Conservation (phyloP, 306 rosid genomes). For the Vachellia collinsii region DNA sequence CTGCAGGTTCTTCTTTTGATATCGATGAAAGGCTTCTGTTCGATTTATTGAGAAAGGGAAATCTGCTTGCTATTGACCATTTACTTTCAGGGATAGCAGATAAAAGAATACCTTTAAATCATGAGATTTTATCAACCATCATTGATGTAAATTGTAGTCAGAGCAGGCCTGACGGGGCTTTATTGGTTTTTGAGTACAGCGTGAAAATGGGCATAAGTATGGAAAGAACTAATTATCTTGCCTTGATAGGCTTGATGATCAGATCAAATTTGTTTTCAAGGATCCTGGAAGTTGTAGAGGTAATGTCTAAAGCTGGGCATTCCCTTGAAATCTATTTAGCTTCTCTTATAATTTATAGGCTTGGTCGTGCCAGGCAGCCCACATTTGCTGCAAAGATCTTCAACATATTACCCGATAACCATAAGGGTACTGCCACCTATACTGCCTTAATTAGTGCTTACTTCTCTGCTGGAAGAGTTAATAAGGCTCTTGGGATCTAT, state of each 20-base stretch:
- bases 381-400: slow-evolving; percentile 58
- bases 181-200: slow-evolving; percentile 66
- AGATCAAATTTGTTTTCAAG: slow-evolving; percentile 56
- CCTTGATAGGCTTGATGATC: slow-evolving; percentile 61
- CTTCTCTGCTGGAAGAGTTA: slow-evolving; percentile 63
- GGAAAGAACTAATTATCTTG: slow-evolving; percentile 63
- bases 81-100: slow-evolving; percentile 55
- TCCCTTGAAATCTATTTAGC: slow-evolving; percentile 70
- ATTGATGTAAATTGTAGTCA: slow-evolving; percentile 56
- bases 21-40: slow-evolving; percentile 55
- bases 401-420: slow-evolving; percentile 62
- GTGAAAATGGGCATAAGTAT: slow-evolving; percentile 47
- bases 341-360: slow-evolving; percentile 58
- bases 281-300: slow-evolving; percentile 53
- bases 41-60: slow-evolving; percentile 58
- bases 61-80: slow-evolving; percentile 59
- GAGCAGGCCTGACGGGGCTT: slow-evolving; percentile 64
- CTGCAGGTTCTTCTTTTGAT: slow-evolving; percentile 32
- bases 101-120: slow-evolving; percentile 52
- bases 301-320: slow-evolving; percentile 65
- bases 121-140: slow-evolving; percentile 55
- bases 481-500: slow-evolving; percentile 61
- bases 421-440: slow-evolving; percentile 70
- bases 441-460: slow-evolving; percentile 74
- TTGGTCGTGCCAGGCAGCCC: slow-evolving; percentile 67